Conservation (phyloP, 176 grass and related monocot species). For the Avena sativa region DNA sequence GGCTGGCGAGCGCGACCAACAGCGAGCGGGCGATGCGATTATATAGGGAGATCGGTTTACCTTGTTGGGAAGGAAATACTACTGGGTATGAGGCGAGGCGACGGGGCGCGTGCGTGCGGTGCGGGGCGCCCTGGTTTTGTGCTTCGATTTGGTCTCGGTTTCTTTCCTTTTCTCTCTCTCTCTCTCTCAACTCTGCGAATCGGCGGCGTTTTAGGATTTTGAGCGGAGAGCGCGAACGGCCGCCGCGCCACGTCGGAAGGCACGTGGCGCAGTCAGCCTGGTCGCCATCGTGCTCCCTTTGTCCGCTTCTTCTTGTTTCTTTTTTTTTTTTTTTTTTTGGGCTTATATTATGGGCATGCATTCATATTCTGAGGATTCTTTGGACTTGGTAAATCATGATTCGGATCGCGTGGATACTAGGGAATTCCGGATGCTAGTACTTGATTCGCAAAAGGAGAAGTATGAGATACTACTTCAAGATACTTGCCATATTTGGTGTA, state of each 20-base stretch:
- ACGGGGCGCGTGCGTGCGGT: neutral
- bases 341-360: neutral
- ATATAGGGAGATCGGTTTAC: constrained; percentile 21
- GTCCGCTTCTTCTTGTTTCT: neutral
- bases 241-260: constrained; percentile 50
- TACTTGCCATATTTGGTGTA: too few species aligned
- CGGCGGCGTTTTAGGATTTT: constrained; percentile 58
- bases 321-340: neutral
- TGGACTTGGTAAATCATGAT: too few species aligned
- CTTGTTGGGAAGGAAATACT: neutral
- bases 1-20: constrained; percentile 9
- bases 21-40: constrained; percentile 25
- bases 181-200: constrained; percentile 38
- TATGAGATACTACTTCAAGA: too few species aligned
- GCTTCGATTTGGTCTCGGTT: constrained; percentile 11
- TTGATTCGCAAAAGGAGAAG: too few species aligned
- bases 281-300: constrained; percentile 45
- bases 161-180: neutral
- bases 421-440: too few species aligned
- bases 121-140: neutral
- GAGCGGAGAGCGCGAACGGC: constrained; percentile 50
- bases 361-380: neutral
- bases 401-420: too few species aligned
- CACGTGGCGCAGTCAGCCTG: constrained; percentile 48
- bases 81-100: neutral